These are phyloP conservation scores for Rhizopogon sp. DNA, from an alignment of 768 basidiomycete species.

Conservation along the genomic window DNA sequence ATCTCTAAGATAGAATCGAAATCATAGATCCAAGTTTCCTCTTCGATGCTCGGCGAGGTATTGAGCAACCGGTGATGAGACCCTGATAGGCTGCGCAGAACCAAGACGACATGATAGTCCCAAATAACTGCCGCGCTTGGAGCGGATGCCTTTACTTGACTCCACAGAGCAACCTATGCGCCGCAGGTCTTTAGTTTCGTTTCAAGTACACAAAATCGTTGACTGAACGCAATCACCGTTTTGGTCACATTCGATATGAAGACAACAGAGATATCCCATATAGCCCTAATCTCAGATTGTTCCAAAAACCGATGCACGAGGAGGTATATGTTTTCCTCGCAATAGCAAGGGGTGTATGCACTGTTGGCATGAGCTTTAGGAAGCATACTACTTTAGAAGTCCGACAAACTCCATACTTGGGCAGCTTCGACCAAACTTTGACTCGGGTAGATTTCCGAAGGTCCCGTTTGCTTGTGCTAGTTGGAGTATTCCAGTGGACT, in stretches of 20 bases:
- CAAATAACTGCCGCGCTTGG: slow-evolving; percentile 46
- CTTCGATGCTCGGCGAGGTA: slow-evolving; percentile 4
- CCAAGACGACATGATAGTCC: slow-evolving; percentile 73
- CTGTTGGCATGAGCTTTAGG: slow-evolving; percentile 16
- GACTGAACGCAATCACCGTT: slow-evolving; percentile 37
- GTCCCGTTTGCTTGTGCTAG: not conserved
- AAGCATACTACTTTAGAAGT: slow-evolving; percentile 20
- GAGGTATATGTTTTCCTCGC: slow-evolving; percentile 72
- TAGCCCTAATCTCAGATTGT: slow-evolving; percentile 17
- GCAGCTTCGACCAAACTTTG: no score
- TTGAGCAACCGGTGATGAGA: not conserved
- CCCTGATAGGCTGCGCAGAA: slow-evolving; percentile 35
- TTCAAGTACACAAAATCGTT: not conserved
- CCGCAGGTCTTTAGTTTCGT: slow-evolving; percentile 5
- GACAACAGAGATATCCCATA: slow-evolving; percentile 50
- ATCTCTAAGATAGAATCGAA: slow-evolving; percentile 50
- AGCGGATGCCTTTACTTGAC: slow-evolving; percentile 41
- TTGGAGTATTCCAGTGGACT: not conserved
- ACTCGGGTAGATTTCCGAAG: not conserved
- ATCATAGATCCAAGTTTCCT: slow-evolving; percentile 60
- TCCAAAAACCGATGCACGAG: slow-evolving; percentile 41
- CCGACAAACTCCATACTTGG: slow-evolving; percentile 9
- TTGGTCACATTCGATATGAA: slow-evolving; percentile 63
- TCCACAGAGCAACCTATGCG: slow-evolving; percentile 59
- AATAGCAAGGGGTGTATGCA: slow-evolving; percentile 57